These are phyloP conservation scores for Pelargonium hybrid DNA, from an alignment of 441 rosid species.

Conservation along the genomic window DNA sequence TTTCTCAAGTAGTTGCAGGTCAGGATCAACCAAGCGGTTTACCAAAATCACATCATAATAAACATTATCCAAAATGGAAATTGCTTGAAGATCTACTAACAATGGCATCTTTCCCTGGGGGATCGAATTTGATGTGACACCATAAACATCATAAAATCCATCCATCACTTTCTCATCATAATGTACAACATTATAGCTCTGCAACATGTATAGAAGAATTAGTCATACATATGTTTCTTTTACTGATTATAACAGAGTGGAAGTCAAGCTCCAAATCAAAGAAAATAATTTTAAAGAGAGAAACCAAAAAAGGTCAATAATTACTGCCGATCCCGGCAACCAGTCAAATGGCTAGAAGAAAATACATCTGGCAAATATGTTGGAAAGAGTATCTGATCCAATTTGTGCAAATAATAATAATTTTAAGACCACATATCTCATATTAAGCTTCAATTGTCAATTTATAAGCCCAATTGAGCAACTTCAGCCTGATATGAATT, in stretches of 20 bases:
- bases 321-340: too few relatives aligned
- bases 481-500: too few relatives aligned
- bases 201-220: constrained; percentile 23
- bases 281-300: too few relatives aligned
- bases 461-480: too few relatives aligned
- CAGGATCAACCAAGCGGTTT: constrained; percentile 62
- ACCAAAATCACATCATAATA: constrained; percentile 79
- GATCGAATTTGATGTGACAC: constrained; percentile 46
- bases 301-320: too few relatives aligned
- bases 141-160: constrained; percentile 87
- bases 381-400: too few relatives aligned
- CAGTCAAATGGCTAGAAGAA: too few relatives aligned
- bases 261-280: neutral
- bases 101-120: constrained; percentile 73
- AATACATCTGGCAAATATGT: too few relatives aligned
- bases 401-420: too few relatives aligned
- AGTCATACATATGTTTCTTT: neutral
- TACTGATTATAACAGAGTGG: neutral
- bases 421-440: too few relatives aligned
- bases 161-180: constrained; percentile 74
- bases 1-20: constrained; percentile 65
- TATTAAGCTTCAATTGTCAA: too few relatives aligned
- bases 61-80: constrained; percentile 50
- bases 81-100: constrained; percentile 70
- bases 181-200: constrained; percentile 82